Evolutionary conservation across 2,329 filamentous ascomycete genomes (phyloP).

Genomic region (Scedosporium aurantiacum): DNA sequence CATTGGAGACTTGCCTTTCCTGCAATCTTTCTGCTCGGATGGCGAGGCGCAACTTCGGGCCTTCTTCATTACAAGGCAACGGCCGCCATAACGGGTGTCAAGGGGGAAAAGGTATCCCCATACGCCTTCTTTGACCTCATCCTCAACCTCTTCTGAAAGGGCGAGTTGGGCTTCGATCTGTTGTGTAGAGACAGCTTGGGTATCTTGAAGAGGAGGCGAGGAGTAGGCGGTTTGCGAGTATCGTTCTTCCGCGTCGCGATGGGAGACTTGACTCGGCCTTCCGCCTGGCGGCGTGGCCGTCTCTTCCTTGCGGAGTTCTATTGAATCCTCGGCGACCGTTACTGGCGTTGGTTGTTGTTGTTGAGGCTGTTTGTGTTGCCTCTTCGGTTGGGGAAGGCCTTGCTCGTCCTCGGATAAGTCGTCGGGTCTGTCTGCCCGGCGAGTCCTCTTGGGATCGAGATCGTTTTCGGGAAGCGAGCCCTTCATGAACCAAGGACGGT

Average conservation of each 20-base stretch:
- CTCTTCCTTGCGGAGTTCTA: slow-evolving; percentile 51
- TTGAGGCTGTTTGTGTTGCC: slow-evolving; percentile 55
- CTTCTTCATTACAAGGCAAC: slow-evolving; percentile 61
- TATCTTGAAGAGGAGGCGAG: slow-evolving; percentile 51
- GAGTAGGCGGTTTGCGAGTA: slow-evolving; percentile 34
- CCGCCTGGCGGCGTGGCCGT: slow-evolving; percentile 60
- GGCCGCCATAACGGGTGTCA: slow-evolving; percentile 55
- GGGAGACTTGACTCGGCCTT: slow-evolving; percentile 41
- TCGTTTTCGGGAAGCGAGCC: slow-evolving; percentile 53
- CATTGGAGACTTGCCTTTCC: neutral
- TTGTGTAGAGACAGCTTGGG: slow-evolving; percentile 53
- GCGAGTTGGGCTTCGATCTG: slow-evolving; percentile 61
- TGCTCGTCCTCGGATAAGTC: slow-evolving; percentile 24
- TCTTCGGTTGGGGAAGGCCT: slow-evolving; percentile 41
- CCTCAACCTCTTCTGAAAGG: slow-evolving; percentile 63
- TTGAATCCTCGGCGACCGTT: slow-evolving; percentile 50
- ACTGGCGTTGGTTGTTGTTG: slow-evolving; percentile 72
- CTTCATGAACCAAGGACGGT: slow-evolving; percentile 30
- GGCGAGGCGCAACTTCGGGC: slow-evolving; percentile 53
- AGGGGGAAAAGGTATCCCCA: slow-evolving; percentile 93
- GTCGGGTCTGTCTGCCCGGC: slow-evolving; percentile 63
- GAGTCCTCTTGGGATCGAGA: slow-evolving; percentile 69
- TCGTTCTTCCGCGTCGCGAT: slow-evolving; percentile 38
- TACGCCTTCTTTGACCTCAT: slow-evolving; percentile 74
- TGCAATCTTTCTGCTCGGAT: slow-evolving; percentile 1